phyloP scores from a whole-genome alignment of 1,284 basidiomycete genomes.

The Irpex lacteus region DNA sequence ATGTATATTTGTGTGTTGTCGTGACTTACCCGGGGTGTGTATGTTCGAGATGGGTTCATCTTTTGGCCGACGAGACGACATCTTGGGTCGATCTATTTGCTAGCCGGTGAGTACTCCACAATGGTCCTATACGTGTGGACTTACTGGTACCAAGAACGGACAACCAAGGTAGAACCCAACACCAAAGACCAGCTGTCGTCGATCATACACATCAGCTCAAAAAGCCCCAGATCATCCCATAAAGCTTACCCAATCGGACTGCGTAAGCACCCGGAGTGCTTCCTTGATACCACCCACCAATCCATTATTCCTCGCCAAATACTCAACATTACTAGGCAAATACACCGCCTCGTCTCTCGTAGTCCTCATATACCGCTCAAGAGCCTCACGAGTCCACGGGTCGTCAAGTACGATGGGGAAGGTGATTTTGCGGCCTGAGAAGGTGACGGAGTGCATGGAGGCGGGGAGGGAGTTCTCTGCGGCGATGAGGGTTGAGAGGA shows the following conservation, averaged over 20 bases:
- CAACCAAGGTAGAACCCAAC: constrained; percentile 63
- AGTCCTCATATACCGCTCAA: constrained; percentile 55
- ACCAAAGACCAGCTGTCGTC: constrained; percentile 59
- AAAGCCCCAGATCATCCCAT: not conserved
- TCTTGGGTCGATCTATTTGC: constrained; percentile 50
- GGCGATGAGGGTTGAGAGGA: constrained; percentile 39
- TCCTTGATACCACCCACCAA: constrained; percentile 37
- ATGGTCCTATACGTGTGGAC: constrained; percentile 14
- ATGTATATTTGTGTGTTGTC: too few species aligned
- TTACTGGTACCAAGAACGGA: constrained; percentile 57
- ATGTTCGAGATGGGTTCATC: constrained; percentile 64
- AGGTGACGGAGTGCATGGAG: constrained; percentile 15
- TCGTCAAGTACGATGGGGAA: constrained; percentile 69
- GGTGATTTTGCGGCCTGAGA: constrained; percentile 50
- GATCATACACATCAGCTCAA: too few species aligned
- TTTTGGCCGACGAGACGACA: constrained; percentile 60
- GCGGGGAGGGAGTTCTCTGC: constrained; percentile 23
- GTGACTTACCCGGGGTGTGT: constrained; percentile 49
- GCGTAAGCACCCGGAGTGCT: constrained; percentile 42
- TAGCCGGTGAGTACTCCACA: not conserved
- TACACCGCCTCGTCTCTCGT: constrained; percentile 60
- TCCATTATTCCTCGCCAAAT: constrained; percentile 65
- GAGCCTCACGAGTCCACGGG: constrained; percentile 51
- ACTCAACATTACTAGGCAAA: constrained; percentile 66
- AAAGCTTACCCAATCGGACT: constrained; percentile 45